phyloP scores from a whole-genome alignment of 305 asterid genomes.

The Ilex paraguariensis region DNA sequence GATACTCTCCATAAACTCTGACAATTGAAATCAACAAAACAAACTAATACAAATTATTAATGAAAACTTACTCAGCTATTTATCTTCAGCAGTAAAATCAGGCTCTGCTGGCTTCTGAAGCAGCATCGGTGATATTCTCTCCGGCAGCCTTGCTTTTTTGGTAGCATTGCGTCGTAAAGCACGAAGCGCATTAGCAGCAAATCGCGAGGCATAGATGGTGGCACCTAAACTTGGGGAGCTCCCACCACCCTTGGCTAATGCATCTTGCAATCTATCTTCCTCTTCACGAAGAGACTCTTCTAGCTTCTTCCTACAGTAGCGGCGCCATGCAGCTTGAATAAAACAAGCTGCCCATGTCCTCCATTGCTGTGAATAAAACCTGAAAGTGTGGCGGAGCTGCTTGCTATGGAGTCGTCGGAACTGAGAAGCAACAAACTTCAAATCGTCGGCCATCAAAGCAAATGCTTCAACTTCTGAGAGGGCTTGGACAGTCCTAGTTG shows the following conservation, averaged over 20 bases:
- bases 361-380: constrained; percentile 52
- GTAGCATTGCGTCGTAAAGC: constrained; percentile 28
- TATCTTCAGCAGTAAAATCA: constrained; percentile 38
- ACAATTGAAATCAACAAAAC: too few species aligned
- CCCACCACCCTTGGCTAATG: constrained; percentile 30
- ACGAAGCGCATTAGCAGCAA: constrained; percentile 46
- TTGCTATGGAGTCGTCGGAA: constrained; percentile 46
- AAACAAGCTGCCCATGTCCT: constrained; percentile 50
- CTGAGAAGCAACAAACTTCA: constrained; percentile 45
- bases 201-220: constrained; percentile 40
- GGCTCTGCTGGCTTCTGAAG: constrained; percentile 46
- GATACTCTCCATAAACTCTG: too few species aligned
- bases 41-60: too few species aligned
- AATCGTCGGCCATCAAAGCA: constrained; percentile 41
- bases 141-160: constrained; percentile 31
- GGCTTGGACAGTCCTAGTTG: constrained; percentile 45
- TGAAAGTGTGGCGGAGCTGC: constrained; percentile 46
- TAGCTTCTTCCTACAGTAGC: constrained; percentile 34
- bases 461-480: constrained; percentile 46
- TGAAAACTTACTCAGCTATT: background rate
- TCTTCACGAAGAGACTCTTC: constrained; percentile 41
- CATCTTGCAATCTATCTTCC: constrained; percentile 37
- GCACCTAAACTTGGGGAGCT: constrained; percentile 45
- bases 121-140: constrained; percentile 33
- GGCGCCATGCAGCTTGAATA: constrained; percentile 46